Evolutionary conservation across 257 asterid genomes (phyloP).

Genomic region (Nicotiana noctiflora): DNA sequence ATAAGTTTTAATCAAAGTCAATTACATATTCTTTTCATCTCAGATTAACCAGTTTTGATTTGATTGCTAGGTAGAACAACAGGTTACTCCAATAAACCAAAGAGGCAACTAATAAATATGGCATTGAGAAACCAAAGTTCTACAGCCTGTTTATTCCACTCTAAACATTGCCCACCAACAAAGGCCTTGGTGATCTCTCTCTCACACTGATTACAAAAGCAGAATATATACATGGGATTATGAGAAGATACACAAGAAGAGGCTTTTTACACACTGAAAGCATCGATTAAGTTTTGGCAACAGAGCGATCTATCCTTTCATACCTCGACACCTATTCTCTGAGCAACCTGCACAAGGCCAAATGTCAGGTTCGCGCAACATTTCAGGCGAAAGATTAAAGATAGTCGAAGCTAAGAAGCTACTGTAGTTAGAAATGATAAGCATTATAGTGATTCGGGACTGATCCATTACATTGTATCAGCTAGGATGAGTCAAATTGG

Average conservation of each 20-base stretch:
- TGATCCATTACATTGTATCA: no score
- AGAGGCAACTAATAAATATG: background rate
- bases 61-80: background rate
- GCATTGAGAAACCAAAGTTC: background rate
- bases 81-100: background rate
- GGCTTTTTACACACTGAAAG: background rate
- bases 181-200: background rate
- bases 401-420: background rate
- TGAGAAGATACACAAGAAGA: background rate
- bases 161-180: background rate
- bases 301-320: conserved; percentile 19
- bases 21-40: no score
- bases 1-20: no score
- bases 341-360: conserved; percentile 61
- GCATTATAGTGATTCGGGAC: no score
- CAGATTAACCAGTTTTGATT: no score
- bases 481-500: no score
- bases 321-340: conserved; percentile 76
- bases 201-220: conserved; percentile 2
- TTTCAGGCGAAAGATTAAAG: background rate
- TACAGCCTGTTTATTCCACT: conserved; percentile 6
- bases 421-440: background rate
- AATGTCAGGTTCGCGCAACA: background rate
- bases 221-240: conserved; percentile 16
- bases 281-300: background rate